Conservation (phyloP, 805 yeast species). For the Candida oleophila region DNA sequence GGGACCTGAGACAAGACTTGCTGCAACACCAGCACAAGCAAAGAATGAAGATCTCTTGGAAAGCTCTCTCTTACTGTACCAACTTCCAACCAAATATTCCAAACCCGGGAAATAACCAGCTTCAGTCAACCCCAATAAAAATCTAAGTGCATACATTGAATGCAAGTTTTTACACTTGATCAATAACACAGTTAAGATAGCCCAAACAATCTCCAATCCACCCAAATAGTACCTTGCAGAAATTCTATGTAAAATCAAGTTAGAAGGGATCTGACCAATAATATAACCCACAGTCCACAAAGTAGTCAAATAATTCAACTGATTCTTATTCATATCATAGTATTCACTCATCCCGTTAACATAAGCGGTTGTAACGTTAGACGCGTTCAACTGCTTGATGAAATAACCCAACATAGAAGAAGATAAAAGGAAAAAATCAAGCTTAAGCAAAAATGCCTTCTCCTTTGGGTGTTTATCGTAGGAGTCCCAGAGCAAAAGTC, state of each 20-base stretch:
- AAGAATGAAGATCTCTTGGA: slow-evolving; percentile 30
- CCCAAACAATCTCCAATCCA: slow-evolving; percentile 33
- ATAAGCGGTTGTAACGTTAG: slow-evolving; percentile 45
- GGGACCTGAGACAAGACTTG: slow-evolving; percentile 32
- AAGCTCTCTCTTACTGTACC: slow-evolving; percentile 17
- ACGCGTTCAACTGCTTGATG: slow-evolving; percentile 43
- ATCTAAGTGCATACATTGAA: slow-evolving; percentile 28
- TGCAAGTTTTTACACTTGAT: slow-evolving; percentile 21
- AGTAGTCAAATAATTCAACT: slow-evolving; percentile 45
- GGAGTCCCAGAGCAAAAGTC: slow-evolving; percentile 36
- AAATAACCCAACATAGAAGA: slow-evolving; percentile 56
- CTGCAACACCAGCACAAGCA: slow-evolving; percentile 27
- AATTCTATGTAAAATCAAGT: slow-evolving; percentile 32
- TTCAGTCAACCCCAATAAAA: slow-evolving; percentile 45
- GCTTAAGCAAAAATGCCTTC: slow-evolving; percentile 29
- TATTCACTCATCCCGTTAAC: slow-evolving; percentile 48
- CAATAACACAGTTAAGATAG: slow-evolving; percentile 26
- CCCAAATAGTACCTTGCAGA: slow-evolving; percentile 38
- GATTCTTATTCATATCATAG: slow-evolving; percentile 39
- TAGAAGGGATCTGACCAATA: slow-evolving; percentile 51
- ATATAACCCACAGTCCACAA: slow-evolving; percentile 53
- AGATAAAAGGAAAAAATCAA: slow-evolving; percentile 48
- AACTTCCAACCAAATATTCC: slow-evolving; percentile 45
- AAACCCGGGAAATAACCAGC: slow-evolving; percentile 58
- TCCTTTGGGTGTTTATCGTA: slow-evolving; percentile 38